Evolutionary conservation across 225 moss, liverwort and hornwort species (phyloP).

Genomic region (Anthoceros angustus): DNA sequence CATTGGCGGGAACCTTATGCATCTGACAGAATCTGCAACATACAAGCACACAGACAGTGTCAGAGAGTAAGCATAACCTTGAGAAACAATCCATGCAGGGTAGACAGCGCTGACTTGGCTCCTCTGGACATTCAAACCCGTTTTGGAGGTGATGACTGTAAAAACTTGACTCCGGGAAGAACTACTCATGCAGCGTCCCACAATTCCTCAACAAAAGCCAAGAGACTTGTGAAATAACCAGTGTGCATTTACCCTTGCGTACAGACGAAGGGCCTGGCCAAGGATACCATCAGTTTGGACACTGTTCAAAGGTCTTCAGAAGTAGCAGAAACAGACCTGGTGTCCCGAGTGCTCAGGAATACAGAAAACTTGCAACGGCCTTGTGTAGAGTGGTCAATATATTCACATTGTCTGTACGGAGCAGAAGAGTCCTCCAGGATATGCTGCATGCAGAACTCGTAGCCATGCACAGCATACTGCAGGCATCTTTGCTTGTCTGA

Average conservation of each 20-base stretch:
- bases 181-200: too few species aligned
- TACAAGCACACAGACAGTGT: not conserved
- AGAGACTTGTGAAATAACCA: too few species aligned
- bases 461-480: slow-evolving; percentile 75
- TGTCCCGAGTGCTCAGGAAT: slow-evolving; percentile 46
- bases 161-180: not conserved
- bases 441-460: slow-evolving; percentile 68
- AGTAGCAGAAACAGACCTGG: slow-evolving; percentile 28
- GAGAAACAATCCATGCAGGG: not conserved
- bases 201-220: too few species aligned
- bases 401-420: slow-evolving; percentile 86
- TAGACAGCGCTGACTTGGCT: too few species aligned
- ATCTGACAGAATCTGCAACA: slow-evolving; percentile 79
- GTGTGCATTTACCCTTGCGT: too few species aligned
- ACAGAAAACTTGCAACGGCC: slow-evolving; percentile 76
- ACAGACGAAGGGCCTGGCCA: too few species aligned
- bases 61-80: too few species aligned
- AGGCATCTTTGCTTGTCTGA: slow-evolving; percentile 51
- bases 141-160: not conserved
- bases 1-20: slow-evolving; percentile 50
- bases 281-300: not conserved
- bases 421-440: slow-evolving; percentile 69
- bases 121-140: not conserved
- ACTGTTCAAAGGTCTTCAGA: not conserved
- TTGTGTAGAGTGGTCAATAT: slow-evolving; percentile 32